phyloP scores from a whole-genome alignment of 192 early-diverging fungal genomes.

The Rhizoclosmatium globosum region DNA sequence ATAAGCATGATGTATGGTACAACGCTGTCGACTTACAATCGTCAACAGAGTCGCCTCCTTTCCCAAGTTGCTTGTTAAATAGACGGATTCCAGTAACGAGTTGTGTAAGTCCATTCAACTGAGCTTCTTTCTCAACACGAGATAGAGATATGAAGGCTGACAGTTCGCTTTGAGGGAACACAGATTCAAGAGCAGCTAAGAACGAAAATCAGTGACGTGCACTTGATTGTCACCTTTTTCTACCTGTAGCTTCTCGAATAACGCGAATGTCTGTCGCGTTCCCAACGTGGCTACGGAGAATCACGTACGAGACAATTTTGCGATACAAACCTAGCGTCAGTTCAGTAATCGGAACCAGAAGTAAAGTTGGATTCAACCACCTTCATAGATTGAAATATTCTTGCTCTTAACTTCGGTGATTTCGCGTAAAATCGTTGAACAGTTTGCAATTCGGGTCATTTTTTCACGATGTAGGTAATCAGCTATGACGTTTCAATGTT shows the following conservation, averaged over 20 bases:
- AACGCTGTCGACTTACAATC: constrained; percentile 45
- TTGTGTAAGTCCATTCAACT: constrained; percentile 65
- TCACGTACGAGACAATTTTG: constrained; percentile 65
- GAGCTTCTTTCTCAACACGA: constrained; percentile 63
- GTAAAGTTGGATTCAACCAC: constrained; percentile 32
- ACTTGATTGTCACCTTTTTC: not conserved
- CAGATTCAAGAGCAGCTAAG: constrained; percentile 67
- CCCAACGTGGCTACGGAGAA: constrained; percentile 61
- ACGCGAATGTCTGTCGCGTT: constrained; percentile 65
- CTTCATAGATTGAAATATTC: constrained; percentile 57
- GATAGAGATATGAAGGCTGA: constrained; percentile 60
- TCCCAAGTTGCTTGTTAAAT: constrained; percentile 68
- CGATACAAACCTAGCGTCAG: constrained; percentile 53
- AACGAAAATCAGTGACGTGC: not conserved
- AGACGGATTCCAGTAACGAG: constrained; percentile 67
- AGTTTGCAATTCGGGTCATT: constrained; percentile 48
- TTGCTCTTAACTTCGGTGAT: constrained; percentile 60
- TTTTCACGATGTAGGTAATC: constrained; percentile 68
- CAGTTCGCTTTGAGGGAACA: constrained; percentile 68
- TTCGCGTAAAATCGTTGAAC: constrained; percentile 53
- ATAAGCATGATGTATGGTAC: not conserved
- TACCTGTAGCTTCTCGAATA: constrained; percentile 67
- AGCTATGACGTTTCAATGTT: constrained; percentile 33
- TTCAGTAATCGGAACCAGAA: not conserved
- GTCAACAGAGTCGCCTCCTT: constrained; percentile 67